A percentile compares a stretch with the other conserved stretches of the same genome.
phyloP scores from a whole-genome alignment of 495 filamentous ascomycete genomes.

The Echria macrotheca region DNA sequence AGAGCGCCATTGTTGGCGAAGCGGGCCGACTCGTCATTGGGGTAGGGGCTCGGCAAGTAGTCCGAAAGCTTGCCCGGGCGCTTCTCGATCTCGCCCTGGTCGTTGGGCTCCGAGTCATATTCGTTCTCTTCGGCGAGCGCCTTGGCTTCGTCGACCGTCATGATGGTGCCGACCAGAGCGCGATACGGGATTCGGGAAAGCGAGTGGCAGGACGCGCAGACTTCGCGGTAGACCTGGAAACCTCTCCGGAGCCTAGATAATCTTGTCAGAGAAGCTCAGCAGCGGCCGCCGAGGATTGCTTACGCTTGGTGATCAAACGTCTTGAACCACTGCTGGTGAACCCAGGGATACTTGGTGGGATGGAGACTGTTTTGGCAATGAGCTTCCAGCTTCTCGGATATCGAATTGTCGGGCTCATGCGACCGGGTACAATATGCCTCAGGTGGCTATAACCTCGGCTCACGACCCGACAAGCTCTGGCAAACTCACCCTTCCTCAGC shows the following conservation, averaged over 20 bases:
- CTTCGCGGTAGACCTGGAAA: slow-evolving; percentile 99
- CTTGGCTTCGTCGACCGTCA: slow-evolving; percentile 98
- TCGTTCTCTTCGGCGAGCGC: slow-evolving; percentile 94
- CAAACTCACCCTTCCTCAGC: slow-evolving; percentile 91
- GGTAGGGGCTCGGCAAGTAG: slow-evolving; percentile 91
- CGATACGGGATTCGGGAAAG: slow-evolving; percentile 92
- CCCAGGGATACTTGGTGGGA: slow-evolving; percentile 90
- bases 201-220: slow-evolving; percentile 97
- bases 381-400: slow-evolving; percentile 16
- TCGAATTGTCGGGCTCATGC: slow-evolving; percentile 7
- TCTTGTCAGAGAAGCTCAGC: slow-evolving; percentile 16
- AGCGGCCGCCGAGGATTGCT: slow-evolving; percentile 29
- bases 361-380: slow-evolving; percentile 64
- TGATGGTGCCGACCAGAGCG: slow-evolving; percentile 77
- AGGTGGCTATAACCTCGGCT: slow-evolving; percentile 19
- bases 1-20: slow-evolving; percentile 97
- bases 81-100: slow-evolving; percentile 96
- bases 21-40: slow-evolving; percentile 97
- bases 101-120: slow-evolving; percentile 97
- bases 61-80: slow-evolving; percentile 97
- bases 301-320: slow-evolving; percentile 97
- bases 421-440: slow-evolving; percentile 29
- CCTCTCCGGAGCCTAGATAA: slow-evolving; percentile 81
- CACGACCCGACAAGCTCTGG: slow-evolving; percentile 5
- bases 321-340: slow-evolving; percentile 80